These are phyloP conservation scores for Wickerhamiella allomyrinae DNA, from an alignment of 805 yeast species.

Conservation along the genomic window DNA sequence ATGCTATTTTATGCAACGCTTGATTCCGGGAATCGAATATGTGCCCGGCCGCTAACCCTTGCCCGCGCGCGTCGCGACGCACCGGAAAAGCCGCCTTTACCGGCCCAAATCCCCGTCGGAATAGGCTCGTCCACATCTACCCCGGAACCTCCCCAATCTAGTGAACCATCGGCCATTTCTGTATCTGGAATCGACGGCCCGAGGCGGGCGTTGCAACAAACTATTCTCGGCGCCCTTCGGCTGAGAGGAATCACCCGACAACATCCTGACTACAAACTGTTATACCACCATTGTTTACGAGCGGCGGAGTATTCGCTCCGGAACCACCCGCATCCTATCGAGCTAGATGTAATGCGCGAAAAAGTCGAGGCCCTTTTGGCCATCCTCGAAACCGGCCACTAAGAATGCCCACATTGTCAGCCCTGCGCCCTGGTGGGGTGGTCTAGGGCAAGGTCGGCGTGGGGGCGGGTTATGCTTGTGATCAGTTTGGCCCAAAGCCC, in stretches of 20 bases:
- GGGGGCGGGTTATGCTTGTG: neutral
- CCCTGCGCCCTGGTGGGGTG: conserved; percentile 1
- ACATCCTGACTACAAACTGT: conserved; percentile 18
- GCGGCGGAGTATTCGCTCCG: conserved; percentile 22
- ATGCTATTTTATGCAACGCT: conserved; percentile 9
- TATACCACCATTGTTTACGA: conserved; percentile 20
- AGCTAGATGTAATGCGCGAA: conserved; percentile 10
- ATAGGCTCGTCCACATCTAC: neutral
- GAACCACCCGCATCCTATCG: conserved; percentile 4
- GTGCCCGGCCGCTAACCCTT: conserved; percentile 10
- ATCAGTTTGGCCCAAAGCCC: too few species aligned
- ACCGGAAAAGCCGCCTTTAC: neutral
- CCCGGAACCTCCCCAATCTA: neutral
- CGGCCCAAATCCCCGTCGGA: neutral
- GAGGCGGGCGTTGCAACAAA: conserved; percentile 17
- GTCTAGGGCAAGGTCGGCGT: neutral
- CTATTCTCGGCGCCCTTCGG: conserved; percentile 25
- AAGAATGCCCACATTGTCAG: neutral
- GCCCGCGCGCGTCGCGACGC: neutral
- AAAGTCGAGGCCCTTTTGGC: conserved; percentile 16
- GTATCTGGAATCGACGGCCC: neutral
- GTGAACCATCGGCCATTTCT: neutral
- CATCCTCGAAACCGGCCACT: conserved; percentile 8
- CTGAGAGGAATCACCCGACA: conserved; percentile 22
- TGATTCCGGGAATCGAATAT: conserved; percentile 6